These are phyloP conservation scores for Pleurotus pulmonarius DNA, from an alignment of 768 basidiomycete species.

Conservation along the genomic window DNA sequence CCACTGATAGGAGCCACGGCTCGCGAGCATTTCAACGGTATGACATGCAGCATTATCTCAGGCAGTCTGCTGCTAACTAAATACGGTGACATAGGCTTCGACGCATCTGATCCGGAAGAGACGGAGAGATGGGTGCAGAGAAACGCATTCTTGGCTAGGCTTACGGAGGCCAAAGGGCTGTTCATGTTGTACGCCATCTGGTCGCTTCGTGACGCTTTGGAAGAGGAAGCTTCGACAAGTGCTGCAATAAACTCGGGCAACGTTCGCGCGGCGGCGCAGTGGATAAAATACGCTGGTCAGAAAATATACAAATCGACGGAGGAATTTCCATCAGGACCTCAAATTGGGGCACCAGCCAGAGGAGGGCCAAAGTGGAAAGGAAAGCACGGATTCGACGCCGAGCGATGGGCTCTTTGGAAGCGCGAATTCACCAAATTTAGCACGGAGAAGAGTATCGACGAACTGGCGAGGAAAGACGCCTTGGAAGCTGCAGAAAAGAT, in stretches of 20 bases:
- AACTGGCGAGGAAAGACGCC: background rate
- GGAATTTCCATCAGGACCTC: slow-evolving; percentile 2
- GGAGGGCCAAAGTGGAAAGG: slow-evolving; percentile 2
- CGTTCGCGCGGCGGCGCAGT: slow-evolving; percentile 1
- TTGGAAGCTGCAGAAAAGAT: background rate
- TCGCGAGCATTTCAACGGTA: slow-evolving; percentile 1
- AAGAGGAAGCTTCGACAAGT: background rate
- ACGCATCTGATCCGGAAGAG: background rate
- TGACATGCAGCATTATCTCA: background rate
- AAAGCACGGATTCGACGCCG: slow-evolving; percentile 2
- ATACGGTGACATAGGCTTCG: background rate
- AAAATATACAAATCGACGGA: slow-evolving; percentile 2
- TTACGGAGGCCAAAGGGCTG: background rate
- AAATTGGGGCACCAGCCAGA: background rate
- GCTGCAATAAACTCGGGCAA: background rate
- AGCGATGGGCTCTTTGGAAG: slow-evolving; percentile 4
- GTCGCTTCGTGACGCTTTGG: background rate
- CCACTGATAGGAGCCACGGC: background rate
- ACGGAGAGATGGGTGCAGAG: background rate
- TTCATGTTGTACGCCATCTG: slow-evolving; percentile 7
- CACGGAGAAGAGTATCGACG: background rate
- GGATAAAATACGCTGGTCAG: background rate
- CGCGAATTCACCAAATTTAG: background rate
- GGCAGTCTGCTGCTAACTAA: background rate
- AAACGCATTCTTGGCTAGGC: background rate